Percentiles rank a stretch among this genome's conserved stretches.
Evolutionary conservation across 352 stramenopile genomes (phyloP).

Genomic region (Pythium angustatum): DNA sequence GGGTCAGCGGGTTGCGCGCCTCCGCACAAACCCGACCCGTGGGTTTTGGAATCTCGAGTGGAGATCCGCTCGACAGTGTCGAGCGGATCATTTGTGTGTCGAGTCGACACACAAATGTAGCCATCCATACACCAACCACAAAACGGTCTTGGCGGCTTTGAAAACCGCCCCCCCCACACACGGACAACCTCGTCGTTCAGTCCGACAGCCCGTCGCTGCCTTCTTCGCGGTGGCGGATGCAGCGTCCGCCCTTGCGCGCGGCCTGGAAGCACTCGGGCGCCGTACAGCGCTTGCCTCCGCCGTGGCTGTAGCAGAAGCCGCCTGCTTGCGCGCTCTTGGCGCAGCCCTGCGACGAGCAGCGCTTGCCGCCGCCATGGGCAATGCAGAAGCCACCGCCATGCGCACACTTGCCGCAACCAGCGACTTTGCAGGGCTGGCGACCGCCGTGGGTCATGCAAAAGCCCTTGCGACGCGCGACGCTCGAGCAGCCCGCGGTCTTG

Average conservation of each 20-base stretch:
- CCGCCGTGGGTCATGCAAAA: constrained; percentile 79
- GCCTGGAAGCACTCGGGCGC: constrained; percentile 76
- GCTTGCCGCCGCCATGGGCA: constrained; percentile 69
- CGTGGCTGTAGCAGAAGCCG: constrained; percentile 81
- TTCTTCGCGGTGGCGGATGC: constrained; percentile 70
- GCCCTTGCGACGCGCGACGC: constrained; percentile 64
- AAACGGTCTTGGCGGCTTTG: too few species aligned
- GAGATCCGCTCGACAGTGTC: too few species aligned
- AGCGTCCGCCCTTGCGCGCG: constrained; percentile 73
- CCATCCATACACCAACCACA: constrained; percentile 1
- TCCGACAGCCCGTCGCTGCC: not conserved
- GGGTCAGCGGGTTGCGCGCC: not conserved
- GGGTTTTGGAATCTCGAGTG: not conserved
- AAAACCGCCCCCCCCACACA: too few species aligned
- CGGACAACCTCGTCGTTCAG: not conserved
- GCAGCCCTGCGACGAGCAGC: constrained; percentile 55
- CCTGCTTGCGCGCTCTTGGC: constrained; percentile 73
- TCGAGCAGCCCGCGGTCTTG: constrained; percentile 52
- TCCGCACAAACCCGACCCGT: constrained; percentile 6
- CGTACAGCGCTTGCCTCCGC: constrained; percentile 71
- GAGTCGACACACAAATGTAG: constrained; percentile 10
- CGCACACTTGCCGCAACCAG: constrained; percentile 67
- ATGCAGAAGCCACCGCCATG: constrained; percentile 81
- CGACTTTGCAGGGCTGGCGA: constrained; percentile 71
- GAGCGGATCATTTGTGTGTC: too few species aligned